Base-by-base conservation (phyloP, 164 flowering plant species). In the Sextonia rubra region DNA sequence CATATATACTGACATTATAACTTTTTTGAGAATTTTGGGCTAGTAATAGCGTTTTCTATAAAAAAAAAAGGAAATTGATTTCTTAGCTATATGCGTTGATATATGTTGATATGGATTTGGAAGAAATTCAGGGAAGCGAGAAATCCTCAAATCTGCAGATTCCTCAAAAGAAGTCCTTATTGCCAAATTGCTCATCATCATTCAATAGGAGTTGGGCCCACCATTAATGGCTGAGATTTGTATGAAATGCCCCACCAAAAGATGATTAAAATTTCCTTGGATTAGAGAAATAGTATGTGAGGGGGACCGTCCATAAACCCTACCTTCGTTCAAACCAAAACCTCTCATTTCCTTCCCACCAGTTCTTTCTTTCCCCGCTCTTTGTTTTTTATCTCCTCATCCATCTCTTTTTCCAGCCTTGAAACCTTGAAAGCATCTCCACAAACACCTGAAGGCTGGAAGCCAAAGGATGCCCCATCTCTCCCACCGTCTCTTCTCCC, bases 401-500 rank as follows among this genome's bases (percentile, higher is more conserved):
- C 22, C 25, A 20, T 8, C 25, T 11, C 3, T 11, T 22, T 37
- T 20, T 66, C 3, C 26, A 8, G 11, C n/a, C 17, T 44, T 3
- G 69, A 37, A 66, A 23, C 4, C 69, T 66, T 44, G 68, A 66
- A 66, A 66, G n/a, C 14, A 44, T 11, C 69, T 49, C 29, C 29
- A 56, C 14, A 25, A 25, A 4, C 29, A 20, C 64, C 64, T 22
- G 24, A 22, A 24, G 27, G 60, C 64, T 22, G 24, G 6, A 24
- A 64, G 60, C 26, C 23, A 23, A 25, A 37, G 23, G 24, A 70
- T 70, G 73, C 66, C 12, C 47, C 63, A 24, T 60, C 73, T 70
- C 52, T 44, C 73, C 27, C 56, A 61, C 26, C 32, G 55, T 3
- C 73, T 70, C 11, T 65, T 70, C 29, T 60, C 66, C 49, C 18